These are phyloP conservation scores for Paraphaeosphaeria minitans DNA, from an alignment of 2,329 filamentous ascomycete genomes.

Conservation along the genomic window DNA sequence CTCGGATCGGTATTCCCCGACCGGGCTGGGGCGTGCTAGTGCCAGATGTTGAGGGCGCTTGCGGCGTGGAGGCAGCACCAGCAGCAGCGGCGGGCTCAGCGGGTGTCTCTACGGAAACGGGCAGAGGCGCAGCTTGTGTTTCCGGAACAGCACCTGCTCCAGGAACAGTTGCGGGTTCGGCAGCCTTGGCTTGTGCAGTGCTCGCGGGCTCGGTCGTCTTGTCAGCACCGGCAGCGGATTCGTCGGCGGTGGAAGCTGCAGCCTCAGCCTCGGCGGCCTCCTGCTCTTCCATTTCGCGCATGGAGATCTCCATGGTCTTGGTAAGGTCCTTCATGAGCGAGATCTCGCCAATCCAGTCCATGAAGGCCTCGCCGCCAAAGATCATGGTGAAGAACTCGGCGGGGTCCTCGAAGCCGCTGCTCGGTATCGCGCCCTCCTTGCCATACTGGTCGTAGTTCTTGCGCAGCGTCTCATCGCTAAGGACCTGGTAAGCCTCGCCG, in stretches of 20 bases:
- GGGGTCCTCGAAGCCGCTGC: slow-evolving; percentile 91
- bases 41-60: slow-evolving; percentile 50
- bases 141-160: slow-evolving; percentile 43
- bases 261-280: slow-evolving; percentile 60
- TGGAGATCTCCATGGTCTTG: slow-evolving; percentile 97
- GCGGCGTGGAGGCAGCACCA: slow-evolving; percentile 18
- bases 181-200: slow-evolving; percentile 52
- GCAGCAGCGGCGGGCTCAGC: slow-evolving; percentile 36
- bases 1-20: slow-evolving; percentile 72
- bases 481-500: slow-evolving; percentile 76
- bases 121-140: slow-evolving; percentile 45
- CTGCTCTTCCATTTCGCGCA: slow-evolving; percentile 76
- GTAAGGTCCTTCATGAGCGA: slow-evolving; percentile 98
- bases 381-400: slow-evolving; percentile 98
- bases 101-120: slow-evolving; percentile 54
- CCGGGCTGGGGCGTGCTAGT: slow-evolving; percentile 57
- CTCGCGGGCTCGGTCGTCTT: slow-evolving; percentile 24
- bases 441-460: slow-evolving; percentile 96
- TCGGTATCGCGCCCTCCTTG: slow-evolving; percentile 90
- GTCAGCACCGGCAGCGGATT: slow-evolving; percentile 24
- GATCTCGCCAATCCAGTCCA: slow-evolving; percentile 97
- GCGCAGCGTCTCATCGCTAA: slow-evolving; percentile 84
- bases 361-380: slow-evolving; percentile 94
- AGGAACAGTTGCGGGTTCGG: slow-evolving; percentile 44
- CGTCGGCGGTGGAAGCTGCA: slow-evolving; percentile 24